These are phyloP conservation scores for Backusella parvicylindrica DNA, from an alignment of 192 early-diverging fungal genomes.

Conservation along the genomic window DNA sequence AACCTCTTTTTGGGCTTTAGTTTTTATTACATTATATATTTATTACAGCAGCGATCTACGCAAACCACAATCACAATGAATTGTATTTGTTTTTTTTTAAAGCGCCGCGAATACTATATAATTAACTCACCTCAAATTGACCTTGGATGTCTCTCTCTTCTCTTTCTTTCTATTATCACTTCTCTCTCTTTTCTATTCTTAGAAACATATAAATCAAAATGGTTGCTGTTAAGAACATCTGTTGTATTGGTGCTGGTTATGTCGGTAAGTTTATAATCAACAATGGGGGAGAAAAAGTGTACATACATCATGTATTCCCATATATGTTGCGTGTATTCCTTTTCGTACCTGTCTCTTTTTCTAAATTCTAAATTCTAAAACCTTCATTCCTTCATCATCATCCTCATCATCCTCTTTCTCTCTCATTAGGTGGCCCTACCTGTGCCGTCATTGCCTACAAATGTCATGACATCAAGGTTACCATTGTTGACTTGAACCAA, in stretches of 20 bases:
- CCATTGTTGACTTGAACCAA: slow-evolving; percentile 83
- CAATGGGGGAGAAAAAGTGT: not conserved
- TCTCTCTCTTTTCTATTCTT: not conserved
- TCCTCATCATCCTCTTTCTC: not conserved
- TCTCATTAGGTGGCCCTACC: slow-evolving; percentile 77
- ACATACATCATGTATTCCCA: not conserved
- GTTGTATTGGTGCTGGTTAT: slow-evolving; percentile 96
- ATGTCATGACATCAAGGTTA: slow-evolving; percentile 85
- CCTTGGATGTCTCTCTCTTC: not conserved
- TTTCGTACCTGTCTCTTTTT: not conserved
- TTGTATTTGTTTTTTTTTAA: too few relatives aligned
- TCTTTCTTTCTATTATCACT: not conserved
- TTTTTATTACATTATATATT: not conserved
- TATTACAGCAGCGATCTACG: not conserved
- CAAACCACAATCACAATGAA: not conserved
- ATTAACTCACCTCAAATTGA: not conserved
- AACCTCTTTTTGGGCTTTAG: not conserved
- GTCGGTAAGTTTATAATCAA: slow-evolving; percentile 69
- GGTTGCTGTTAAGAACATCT: slow-evolving; percentile 61
- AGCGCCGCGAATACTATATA: not conserved
- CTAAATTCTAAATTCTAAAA: not conserved
- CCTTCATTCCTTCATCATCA: not conserved
- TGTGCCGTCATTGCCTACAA: slow-evolving; percentile 90
- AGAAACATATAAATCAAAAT: not conserved
- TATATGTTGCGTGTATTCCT: not conserved